Conservation (phyloP, 2,329 filamentous ascomycete species). For the Cladosporium sp. region DNA sequence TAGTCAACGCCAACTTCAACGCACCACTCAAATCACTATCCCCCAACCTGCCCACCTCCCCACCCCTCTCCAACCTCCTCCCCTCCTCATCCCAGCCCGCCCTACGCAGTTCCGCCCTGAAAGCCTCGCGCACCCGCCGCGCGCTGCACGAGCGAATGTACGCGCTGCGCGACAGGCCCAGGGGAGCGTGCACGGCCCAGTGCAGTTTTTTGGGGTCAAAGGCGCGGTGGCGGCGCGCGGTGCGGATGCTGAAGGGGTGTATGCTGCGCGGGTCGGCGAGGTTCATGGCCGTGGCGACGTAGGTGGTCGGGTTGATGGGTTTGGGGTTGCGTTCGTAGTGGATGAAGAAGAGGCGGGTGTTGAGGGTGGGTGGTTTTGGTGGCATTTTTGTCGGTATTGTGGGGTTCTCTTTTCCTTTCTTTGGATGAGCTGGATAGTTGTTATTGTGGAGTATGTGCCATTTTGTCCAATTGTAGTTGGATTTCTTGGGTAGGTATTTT, state of each 20-base stretch:
- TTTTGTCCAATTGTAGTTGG: too few relatives aligned
- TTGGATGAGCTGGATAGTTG: too few relatives aligned
- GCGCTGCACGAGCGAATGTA: constrained; percentile 45
- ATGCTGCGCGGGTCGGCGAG: constrained; percentile 17
- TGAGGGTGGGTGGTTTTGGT: background rate
- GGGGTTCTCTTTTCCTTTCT: too few relatives aligned
- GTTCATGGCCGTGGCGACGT: constrained; percentile 20
- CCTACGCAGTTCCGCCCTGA: constrained; percentile 42
- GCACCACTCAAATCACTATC: constrained; percentile 12
- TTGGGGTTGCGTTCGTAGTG: constrained; percentile 20
- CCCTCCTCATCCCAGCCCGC: constrained; percentile 42
- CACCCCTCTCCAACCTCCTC: background rate
- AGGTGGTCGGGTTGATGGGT: constrained; percentile 27
- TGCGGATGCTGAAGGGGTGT: constrained; percentile 34
- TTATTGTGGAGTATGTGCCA: too few relatives aligned
- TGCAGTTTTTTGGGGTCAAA: constrained; percentile 41
- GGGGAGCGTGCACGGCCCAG: constrained; percentile 40
- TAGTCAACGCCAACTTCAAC: constrained; percentile 15
- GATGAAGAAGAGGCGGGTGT: constrained; percentile 18
- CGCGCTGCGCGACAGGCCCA: constrained; percentile 33
- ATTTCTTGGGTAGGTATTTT: too few relatives aligned
- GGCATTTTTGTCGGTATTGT: background rate
- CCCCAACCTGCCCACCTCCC: background rate
- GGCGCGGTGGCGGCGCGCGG: constrained; percentile 16
- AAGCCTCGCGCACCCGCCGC: constrained; percentile 42